Evolutionary conservation across 129 eudicot species (phyloP).

Genomic region (Flaveria sonorensis): DNA sequence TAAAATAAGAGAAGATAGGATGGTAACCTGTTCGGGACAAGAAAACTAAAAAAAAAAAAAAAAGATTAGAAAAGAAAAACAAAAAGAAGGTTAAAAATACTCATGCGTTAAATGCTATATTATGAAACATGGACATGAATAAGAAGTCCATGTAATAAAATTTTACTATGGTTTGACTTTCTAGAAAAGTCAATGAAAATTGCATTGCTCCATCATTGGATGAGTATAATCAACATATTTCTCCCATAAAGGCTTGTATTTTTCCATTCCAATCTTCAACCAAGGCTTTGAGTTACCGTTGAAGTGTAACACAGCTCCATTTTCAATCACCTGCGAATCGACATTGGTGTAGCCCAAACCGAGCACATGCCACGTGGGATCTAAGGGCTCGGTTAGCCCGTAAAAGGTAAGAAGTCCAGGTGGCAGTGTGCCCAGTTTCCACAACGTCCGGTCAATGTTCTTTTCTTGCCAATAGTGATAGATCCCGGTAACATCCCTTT

Average conservation of each 20-base stretch:
- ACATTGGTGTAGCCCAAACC: constrained; percentile 76
- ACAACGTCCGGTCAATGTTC: constrained; percentile 65
- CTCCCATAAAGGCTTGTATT: constrained; percentile 74
- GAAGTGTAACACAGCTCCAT: constrained; percentile 69
- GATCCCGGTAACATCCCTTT: constrained; percentile 59
- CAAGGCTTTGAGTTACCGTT: constrained; percentile 79
- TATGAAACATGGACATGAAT: background rate
- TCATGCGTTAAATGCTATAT: background rate
- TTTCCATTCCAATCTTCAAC: constrained; percentile 76
- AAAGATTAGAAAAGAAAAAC: too few relatives aligned
- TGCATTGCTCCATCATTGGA: constrained; percentile 61
- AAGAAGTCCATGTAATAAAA: background rate
- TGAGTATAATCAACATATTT: constrained; percentile 61
- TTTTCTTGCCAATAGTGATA: constrained; percentile 82
- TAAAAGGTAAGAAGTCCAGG: constrained; percentile 69
- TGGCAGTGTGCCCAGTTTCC: constrained; percentile 78
- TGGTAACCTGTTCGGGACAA: too few relatives aligned
- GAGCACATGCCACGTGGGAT: constrained; percentile 61
- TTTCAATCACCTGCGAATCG: constrained; percentile 52
- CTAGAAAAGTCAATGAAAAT: constrained; percentile 42
- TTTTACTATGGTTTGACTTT: constrained; percentile 7
- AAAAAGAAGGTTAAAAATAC: background rate
- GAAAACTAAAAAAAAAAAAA: too few relatives aligned
- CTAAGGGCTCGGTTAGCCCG: constrained; percentile 64
- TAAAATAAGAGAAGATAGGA: too few relatives aligned